Base-by-base conservation (phyloP, 2,329 filamentous ascomycete species). In the Allantophomopsis lycopodina region DNA sequence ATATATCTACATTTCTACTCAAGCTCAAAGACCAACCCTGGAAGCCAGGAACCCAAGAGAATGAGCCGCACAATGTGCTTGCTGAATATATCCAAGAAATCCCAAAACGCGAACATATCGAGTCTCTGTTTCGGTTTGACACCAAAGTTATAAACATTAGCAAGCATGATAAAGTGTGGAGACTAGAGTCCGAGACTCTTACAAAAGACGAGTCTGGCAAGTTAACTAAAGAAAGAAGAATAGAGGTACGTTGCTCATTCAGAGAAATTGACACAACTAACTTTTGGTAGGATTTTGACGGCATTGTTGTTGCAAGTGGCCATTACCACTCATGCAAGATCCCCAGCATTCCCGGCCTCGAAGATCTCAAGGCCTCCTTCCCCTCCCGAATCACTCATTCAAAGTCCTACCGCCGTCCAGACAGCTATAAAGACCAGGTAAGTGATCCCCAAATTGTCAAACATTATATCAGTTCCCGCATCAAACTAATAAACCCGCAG, bases 341-440 rank as follows among this genome's bases (percentile, higher is more conserved):
- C 1, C 79, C 80, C 0, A 62, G 70, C 32, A 68, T 79, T 3
- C 56, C 63, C 0, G 80, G 80, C 0, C 60, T 83, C 4, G 54
- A 60, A 18, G 61, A 62, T 13, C 82, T 72, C 73, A 73, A 79
- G 49, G 39, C 55, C 10, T 48, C 51, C 3, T 75, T 71, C 44
- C 70, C 73, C 0, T 62, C 60, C 0, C 50, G 60, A 4, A 66
- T 84, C 15, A 66, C 65, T 3, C 80, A 84, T 51, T 85, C 83
- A 0, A 89, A 87, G 53, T 71, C 71, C 44, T 91, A 85, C 50
- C 71, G 83, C 7, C 68, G 60, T 0, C 72, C 83, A 0, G 65
- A 74, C 13, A 52, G 62, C 1, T 86, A 76, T 49, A 53, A 54
- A 3, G 65, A 62, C 30, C 73, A 78, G 41, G 1, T 48, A 60